Evolutionary conservation across 352 stramenopile genomes (phyloP).

Genomic region (Globisporangium viniferum): DNA sequence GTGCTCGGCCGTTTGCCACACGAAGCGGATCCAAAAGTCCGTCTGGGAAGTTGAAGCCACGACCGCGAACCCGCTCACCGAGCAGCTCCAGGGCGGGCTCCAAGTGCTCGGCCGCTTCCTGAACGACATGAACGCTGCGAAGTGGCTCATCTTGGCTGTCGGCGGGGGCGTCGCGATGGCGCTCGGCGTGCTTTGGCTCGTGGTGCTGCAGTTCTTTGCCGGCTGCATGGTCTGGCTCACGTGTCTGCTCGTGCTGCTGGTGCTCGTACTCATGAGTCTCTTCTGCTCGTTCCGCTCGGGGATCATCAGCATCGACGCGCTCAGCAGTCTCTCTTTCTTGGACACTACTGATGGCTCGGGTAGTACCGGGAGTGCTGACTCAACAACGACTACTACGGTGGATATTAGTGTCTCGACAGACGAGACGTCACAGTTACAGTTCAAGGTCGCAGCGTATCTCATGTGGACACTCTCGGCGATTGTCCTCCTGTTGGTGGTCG

Average conservation of each 20-base stretch:
- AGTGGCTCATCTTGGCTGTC: conserved; percentile 50
- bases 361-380: neutral
- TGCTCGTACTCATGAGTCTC: conserved; percentile 67
- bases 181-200: conserved; percentile 66
- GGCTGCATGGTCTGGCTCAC: conserved; percentile 79
- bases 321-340: conserved; percentile 44
- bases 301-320: conserved; percentile 41
- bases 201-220: conserved; percentile 76
- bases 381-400: neutral
- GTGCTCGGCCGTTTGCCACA: conserved; percentile 51
- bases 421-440: conserved; percentile 42
- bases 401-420: conserved; percentile 27
- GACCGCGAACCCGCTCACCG: conserved; percentile 58
- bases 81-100: conserved; percentile 61
- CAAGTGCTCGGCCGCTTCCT: conserved; percentile 67
- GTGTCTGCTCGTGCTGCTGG: conserved; percentile 56
- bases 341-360: conserved; percentile 10
- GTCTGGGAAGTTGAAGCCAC: conserved; percentile 58
- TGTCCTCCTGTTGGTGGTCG: conserved; percentile 56
- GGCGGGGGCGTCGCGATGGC: conserved; percentile 50
- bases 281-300: conserved; percentile 72
- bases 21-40: conserved; percentile 62
- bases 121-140: conserved; percentile 69
- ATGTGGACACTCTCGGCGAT: conserved; percentile 47
- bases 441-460: conserved; percentile 65